Conservation (phyloP, 2,329 filamentous ascomycete species). For the Penicillium sp. region DNA sequence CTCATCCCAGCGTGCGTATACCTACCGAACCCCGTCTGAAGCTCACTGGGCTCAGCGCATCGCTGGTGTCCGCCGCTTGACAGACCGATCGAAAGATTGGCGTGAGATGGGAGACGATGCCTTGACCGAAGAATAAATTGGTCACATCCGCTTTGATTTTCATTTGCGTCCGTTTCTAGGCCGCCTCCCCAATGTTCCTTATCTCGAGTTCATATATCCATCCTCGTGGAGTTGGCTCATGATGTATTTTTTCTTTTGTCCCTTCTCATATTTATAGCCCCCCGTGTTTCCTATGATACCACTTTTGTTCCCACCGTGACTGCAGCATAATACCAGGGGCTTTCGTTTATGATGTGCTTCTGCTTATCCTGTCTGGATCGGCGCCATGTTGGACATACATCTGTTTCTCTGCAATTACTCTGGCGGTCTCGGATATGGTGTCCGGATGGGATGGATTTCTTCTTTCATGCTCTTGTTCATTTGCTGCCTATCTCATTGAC, state of each 20-base stretch:
- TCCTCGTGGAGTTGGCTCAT: constrained; percentile 17
- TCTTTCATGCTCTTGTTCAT: constrained; percentile 2
- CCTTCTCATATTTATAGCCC: constrained; percentile 15
- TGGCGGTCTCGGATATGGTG: constrained; percentile 19
- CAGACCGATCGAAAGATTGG: constrained; percentile 86
- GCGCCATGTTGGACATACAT: constrained; percentile 18
- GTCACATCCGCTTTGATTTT: constrained; percentile 5
- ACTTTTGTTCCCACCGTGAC: constrained; percentile 39
- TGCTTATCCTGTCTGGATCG: constrained; percentile 18
- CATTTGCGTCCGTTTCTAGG: constrained; percentile 3
- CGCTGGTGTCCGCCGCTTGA: constrained; percentile 73
- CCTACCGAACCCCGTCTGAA: constrained; percentile 87
- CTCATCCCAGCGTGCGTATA: constrained; percentile 88
- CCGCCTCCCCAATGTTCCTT: constrained; percentile 4
- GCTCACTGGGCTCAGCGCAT: constrained; percentile 84
- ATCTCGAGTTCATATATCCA: too few relatives aligned
- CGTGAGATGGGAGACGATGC: constrained; percentile 79
- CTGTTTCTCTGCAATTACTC: constrained; percentile 22
- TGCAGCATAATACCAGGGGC: constrained; percentile 36
- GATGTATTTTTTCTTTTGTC: constrained; percentile 8
- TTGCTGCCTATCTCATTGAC: constrained; percentile 3
- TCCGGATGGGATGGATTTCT: constrained; percentile 12
- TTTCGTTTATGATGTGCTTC: constrained; percentile 23
- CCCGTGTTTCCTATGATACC: constrained; percentile 37
- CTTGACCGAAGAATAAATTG: constrained; percentile 52